Percentiles rank a stretch among this genome's conserved stretches.
Conservation (phyloP, 495 filamentous ascomycete genomes). For the Penicillium waksmanii region DNA sequence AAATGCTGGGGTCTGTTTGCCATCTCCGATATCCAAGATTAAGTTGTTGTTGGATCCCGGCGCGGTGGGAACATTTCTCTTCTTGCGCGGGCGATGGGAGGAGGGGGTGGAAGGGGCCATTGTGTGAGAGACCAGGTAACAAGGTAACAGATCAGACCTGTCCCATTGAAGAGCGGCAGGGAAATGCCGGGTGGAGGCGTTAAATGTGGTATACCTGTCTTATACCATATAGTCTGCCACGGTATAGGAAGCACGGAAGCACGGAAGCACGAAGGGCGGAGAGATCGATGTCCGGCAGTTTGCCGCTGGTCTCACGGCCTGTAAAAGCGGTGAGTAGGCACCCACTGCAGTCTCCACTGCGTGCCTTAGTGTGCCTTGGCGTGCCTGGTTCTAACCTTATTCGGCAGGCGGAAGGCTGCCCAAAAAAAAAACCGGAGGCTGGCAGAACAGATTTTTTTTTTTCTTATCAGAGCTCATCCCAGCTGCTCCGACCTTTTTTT, state of each 20-base stretch:
- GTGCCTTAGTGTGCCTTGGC: slow-evolving; percentile 13
- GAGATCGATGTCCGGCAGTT: too few relatives aligned
- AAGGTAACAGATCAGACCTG: slow-evolving; percentile 9
- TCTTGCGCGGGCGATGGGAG: slow-evolving; percentile 62
- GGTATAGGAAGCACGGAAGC: neutral
- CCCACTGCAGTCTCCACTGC: slow-evolving; percentile 19
- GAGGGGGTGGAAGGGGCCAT: slow-evolving; percentile 43
- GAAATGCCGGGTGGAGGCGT: neutral
- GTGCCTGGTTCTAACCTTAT: slow-evolving; percentile 20
- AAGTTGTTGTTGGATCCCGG: slow-evolving; percentile 57
- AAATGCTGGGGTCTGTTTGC: slow-evolving; percentile 62
- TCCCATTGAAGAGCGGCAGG: slow-evolving; percentile 32
- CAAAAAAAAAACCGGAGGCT: too few relatives aligned
- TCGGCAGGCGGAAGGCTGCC: slow-evolving; percentile 38
- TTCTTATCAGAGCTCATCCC: slow-evolving; percentile 39
- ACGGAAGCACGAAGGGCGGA: too few relatives aligned
- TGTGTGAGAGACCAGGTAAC: slow-evolving; percentile 10
- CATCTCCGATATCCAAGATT: slow-evolving; percentile 44
- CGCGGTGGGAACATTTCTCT: slow-evolving; percentile 53
- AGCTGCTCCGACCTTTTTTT: slow-evolving; percentile 19
- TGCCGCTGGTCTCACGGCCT: neutral
- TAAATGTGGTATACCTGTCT: too few relatives aligned
- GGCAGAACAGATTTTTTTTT: slow-evolving; percentile 30
- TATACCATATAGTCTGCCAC: neutral
- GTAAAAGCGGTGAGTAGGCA: slow-evolving; percentile 17